Base-by-base conservation (phyloP, 768 basidiomycete genomes). In the Mycena albidolilacea region DNA sequence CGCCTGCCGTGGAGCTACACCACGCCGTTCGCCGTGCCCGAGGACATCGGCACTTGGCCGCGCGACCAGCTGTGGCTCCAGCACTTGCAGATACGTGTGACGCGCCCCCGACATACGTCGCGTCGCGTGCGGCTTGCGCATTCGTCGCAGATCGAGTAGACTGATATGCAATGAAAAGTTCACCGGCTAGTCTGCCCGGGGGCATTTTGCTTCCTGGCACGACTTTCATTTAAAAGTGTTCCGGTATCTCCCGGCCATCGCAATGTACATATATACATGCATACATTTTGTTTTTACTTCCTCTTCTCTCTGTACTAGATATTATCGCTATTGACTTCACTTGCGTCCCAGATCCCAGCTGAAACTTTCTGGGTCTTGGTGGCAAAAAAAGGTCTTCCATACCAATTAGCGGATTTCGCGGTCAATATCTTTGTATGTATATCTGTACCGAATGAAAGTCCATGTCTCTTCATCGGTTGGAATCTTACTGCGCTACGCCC, bases 1-100 rank as follows among this genome's bases (percentile, higher is more conserved):
- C 38, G 44, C 30, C 55, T 66, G 14, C 64, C 70, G 11, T 55
- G 64, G 70, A 67, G 64, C 48, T 67, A 71, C 44, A 61, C 64
- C 5, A 54, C 64, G 39, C 70, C 70, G 23, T 71, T 71, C 39
- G 21, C 60, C n/a, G 9, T 41, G 12, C 64, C 70, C 1, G 4
- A 15, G n/a, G 21, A 67, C 23, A 43, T 67, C 35, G 11, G 21
- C 15, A 5, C 4, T 2, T 65, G 57, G 11, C 38, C 0, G 23
- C 59, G 50, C 23, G 64, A 71, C 37, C 48, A 21, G 3, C 70
- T 35, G 50, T 71, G 64, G 70, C 54, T 66, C 10, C 30, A 66
- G 50, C 64, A 67, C 5, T 7, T 71, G 48, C 70, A 71, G 64
- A 61, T 66, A 57, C 0, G 17, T 19, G 70, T 71, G 23, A 66